Conservation (phyloP, 2,329 filamentous ascomycete species). For the Pestalotiopsis sp. region DNA sequence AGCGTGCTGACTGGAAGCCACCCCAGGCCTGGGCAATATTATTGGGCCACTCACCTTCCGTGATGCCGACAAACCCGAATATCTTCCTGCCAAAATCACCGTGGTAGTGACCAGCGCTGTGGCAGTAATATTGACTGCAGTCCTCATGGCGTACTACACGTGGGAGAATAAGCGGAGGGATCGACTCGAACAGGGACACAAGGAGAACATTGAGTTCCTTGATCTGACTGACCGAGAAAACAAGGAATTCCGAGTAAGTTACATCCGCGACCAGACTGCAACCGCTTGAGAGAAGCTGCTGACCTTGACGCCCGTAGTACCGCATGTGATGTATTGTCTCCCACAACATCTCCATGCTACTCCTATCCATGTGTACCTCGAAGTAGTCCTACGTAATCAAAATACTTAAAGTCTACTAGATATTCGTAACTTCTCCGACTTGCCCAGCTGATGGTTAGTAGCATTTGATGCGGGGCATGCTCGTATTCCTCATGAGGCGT, state of each 20-base stretch:
- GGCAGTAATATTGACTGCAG: slow-evolving; percentile 42
- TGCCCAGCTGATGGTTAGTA: background rate
- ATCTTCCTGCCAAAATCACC: slow-evolving; percentile 44
- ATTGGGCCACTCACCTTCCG: slow-evolving; percentile 42
- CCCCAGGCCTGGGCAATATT: slow-evolving; percentile 39
- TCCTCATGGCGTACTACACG: slow-evolving; percentile 52
- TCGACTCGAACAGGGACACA: slow-evolving; percentile 20
- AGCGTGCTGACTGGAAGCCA: slow-evolving; percentile 6
- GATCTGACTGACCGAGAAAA: slow-evolving; percentile 35
- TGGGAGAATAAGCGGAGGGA: slow-evolving; percentile 46
- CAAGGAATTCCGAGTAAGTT: slow-evolving; percentile 24
- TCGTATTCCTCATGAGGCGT: background rate
- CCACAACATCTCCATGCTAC: background rate
- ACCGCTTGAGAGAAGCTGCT: background rate
- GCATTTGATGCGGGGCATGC: background rate
- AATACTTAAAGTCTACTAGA: background rate
- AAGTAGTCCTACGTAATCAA: background rate
- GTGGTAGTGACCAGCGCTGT: slow-evolving; percentile 44
- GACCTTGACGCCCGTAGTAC: background rate
- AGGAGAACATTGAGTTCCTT: slow-evolving; percentile 31
- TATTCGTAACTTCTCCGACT: background rate
- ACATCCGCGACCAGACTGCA: background rate
- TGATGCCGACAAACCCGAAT: slow-evolving; percentile 34
- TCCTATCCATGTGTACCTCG: background rate
- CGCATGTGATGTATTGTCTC: background rate